Conservation (phyloP, 2,329 filamentous ascomycete species). For the Herpotrichia juniperi region DNA sequence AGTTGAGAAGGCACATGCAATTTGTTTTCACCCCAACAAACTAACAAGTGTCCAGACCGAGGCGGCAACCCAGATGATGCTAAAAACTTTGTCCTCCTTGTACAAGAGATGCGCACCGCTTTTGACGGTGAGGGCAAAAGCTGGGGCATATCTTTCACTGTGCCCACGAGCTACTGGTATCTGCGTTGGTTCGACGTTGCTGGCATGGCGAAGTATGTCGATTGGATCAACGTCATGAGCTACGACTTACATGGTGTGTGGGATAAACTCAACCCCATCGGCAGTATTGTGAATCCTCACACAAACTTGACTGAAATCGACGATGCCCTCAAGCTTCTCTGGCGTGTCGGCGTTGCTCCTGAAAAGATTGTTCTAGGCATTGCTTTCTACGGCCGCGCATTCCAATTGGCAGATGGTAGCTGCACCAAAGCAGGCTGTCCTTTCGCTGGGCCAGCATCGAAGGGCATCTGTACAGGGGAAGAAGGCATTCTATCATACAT, state of each 20-base stretch:
- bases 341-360: constrained; percentile 51
- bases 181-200: constrained; percentile 31
- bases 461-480: constrained; percentile 28
- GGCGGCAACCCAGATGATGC: constrained; percentile 41
- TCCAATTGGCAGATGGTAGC: constrained; percentile 24
- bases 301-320: constrained; percentile 58
- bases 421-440: constrained; percentile 29
- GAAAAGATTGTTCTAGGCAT: constrained; percentile 53
- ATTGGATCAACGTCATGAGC: constrained; percentile 55
- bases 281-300: constrained; percentile 44
- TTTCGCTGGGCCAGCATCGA: constrained; percentile 22
- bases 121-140: constrained; percentile 15
- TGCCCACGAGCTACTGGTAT: constrained; percentile 34
- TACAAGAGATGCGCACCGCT: constrained; percentile 27
- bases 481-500: constrained; percentile 40
- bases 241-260: constrained; percentile 53
- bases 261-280: constrained; percentile 29
- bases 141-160: constrained; percentile 29
- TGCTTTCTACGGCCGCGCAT: constrained; percentile 54
- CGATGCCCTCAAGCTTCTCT: constrained; percentile 51
- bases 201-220: constrained; percentile 32
- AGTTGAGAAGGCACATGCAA: not conserved
- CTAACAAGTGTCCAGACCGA: constrained; percentile 31
- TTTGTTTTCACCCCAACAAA: not conserved
- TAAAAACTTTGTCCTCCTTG: constrained; percentile 22